Conservation (phyloP, 495 filamentous ascomycete genomes). For the Penicillium maclennaniae region DNA sequence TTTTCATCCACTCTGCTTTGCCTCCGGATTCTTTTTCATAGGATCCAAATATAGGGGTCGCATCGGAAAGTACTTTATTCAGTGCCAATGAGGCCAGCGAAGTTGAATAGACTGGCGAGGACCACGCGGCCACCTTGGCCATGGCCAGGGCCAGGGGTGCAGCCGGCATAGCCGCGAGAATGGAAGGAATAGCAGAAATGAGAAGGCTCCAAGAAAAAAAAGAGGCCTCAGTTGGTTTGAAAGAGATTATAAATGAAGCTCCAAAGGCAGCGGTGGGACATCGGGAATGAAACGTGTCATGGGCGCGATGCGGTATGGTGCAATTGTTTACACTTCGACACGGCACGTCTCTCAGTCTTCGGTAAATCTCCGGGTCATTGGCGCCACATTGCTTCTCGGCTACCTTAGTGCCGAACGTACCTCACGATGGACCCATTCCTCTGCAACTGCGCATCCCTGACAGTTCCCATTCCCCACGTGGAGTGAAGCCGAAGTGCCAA, state of each 20-base stretch:
- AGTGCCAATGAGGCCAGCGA: slow-evolving; percentile 33
- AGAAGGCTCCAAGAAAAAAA: no score
- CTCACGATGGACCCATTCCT: not conserved
- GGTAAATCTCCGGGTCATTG: not conserved
- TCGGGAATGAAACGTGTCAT: not conserved
- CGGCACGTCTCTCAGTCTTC: not conserved
- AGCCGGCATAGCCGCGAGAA: slow-evolving; percentile 4
- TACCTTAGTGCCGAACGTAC: not conserved
- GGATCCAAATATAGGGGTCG: slow-evolving; percentile 39
- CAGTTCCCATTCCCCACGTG: slow-evolving; percentile 12
- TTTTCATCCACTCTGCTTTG: slow-evolving; percentile 46
- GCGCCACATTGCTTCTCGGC: not conserved
- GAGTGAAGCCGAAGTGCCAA: slow-evolving; percentile 7
- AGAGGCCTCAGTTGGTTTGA: no score
- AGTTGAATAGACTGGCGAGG: slow-evolving; percentile 2
- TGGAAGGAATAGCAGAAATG: no score
- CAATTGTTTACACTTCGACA: not conserved
- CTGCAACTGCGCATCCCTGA: not conserved
- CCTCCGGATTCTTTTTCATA: slow-evolving; percentile 21
- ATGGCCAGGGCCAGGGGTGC: not conserved
- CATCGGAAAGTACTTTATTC: slow-evolving; percentile 40
- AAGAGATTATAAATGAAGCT: no score
- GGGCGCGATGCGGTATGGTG: not conserved
- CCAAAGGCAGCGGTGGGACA: no score
- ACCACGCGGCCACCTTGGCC: slow-evolving; percentile 1